Base-by-base conservation (phyloP, 78 protist species). In the Isochrysis galbana region DNA sequence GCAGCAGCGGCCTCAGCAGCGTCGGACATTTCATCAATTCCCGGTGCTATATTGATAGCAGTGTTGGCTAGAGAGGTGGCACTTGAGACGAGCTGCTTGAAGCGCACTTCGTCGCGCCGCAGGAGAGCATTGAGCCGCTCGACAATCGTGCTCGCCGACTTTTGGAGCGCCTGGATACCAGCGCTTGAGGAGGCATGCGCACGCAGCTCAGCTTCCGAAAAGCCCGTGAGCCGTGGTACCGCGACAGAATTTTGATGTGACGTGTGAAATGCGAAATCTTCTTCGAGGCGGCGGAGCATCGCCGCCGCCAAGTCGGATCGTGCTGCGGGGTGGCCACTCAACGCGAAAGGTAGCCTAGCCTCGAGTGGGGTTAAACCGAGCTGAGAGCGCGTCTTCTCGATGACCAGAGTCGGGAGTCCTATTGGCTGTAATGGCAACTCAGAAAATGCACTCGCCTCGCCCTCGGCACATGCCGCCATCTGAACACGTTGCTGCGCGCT, bases 251-350 rank as follows among this genome's bases (percentile, higher is more conserved):
- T 61, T n/a, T 61, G n/a, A 19, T 23, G n/a, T 23, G 7, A 11
- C 72, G 72, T 23, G 26, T 23, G 26, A 11, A 23, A 23, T 11
- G 4, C 38, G n/a, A 61, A 11, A n/a, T 61, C 72, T n/a, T 61
- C 93, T 41, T 61, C 72, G 72, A 61, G 72, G 38, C 72, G 7
- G 44, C 22, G 54, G 61, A 93, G 14, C 90, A 93, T 72, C 67
- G 51, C 45, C 44, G 41, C 29, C 14, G 95, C 91, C 14, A 88
- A 44, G 55, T 39, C 86, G 38, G 78, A 48, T 4, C 42, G 39
- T 48, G 95, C 90, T n/a, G 90, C 72, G 14, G 90, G 87, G 74
- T 89, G 92, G 42, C 29, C 29, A 29, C 39, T 21, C 45, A 93
- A 38, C 74, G 67, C 90, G 42, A 93, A 93, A 44, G 92, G 93